Base-by-base conservation (phyloP, 257 asterid genomes). In the Nicotiana knightiana region DNA sequence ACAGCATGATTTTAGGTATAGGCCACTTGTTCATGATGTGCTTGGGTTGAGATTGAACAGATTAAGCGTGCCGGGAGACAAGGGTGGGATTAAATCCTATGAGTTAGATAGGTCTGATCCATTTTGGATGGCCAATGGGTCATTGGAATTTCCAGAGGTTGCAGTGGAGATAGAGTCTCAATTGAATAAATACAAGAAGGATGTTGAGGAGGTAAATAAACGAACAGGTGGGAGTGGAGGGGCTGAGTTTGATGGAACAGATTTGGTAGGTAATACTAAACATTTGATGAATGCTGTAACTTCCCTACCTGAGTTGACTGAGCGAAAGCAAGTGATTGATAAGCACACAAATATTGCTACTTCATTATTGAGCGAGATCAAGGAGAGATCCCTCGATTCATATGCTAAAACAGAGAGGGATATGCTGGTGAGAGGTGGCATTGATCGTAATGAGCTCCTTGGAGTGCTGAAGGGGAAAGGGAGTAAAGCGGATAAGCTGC, bases 1-100 rank as follows among this genome's bases (percentile, higher is more conserved):
- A 80, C 99, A 93, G 67, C 98, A 96, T 48, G 99, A 94, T 81
- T 96, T 96, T 81, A 92, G 98, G 94, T 96, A 96, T 84, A 92
- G 94, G 85, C 96, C 99, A 39, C 93, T 96, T 53, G 97, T 96
- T 82, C 99, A 96, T 82, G 99, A 96, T 81, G 96, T 96, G 76
- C 96, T 96, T 81, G 99, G 99, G 54, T 84, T 94, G 91, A 89
- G 94, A 86, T 87, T 94, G 92, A 96, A 96, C 85, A 94, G 93
- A 87, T 81, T 96, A 90, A 92, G 90, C 43, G 97, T 94, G 86
- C 92, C 84, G 83, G 95, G 93, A 76, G 99, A 96, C 92, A 93
- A 94, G 81, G 95, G 97, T 13, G 95, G 90, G 81, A 90, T 88
- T 94, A 94, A 91, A 87, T 89, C 99, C 6, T 94, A 80, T 82